These are phyloP conservation scores for Fusarium neocosmosporiellum DNA, from an alignment of 2,329 filamentous ascomycete species.

Conservation along the genomic window DNA sequence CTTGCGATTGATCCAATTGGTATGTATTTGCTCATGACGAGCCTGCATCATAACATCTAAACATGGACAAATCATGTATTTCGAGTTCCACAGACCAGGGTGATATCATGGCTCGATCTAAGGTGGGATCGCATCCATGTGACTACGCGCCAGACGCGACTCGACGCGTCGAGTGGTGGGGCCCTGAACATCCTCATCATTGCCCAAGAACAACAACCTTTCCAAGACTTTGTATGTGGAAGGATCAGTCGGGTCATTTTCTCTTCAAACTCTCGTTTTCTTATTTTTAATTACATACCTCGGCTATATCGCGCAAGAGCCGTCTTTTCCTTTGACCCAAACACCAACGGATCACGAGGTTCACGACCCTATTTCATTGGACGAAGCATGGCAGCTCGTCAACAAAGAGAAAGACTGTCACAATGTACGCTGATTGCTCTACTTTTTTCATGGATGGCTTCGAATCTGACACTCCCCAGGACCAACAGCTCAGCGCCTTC, in stretches of 20 bases:
- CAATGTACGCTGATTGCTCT: slow-evolving; percentile 4
- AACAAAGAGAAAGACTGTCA: background rate
- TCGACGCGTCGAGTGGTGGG: slow-evolving; percentile 32
- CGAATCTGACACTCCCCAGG: slow-evolving; percentile 37
- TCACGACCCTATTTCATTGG: background rate
- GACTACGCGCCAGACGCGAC: slow-evolving; percentile 33
- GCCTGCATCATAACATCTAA: background rate
- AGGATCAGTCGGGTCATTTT: background rate
- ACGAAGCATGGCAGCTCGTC: slow-evolving; percentile 17
- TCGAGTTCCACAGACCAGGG: background rate
- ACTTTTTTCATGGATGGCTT: accelerated
- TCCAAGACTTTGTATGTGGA: background rate
- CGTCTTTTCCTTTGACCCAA: background rate
- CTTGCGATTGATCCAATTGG: background rate
- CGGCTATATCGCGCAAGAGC: background rate
- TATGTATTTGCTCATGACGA: background rate
- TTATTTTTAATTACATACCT: background rate
- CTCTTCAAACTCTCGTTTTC: background rate
- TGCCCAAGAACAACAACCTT: background rate
- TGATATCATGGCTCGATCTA: slow-evolving; percentile 30
- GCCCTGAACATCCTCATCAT: slow-evolving; percentile 3
- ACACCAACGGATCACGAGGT: background rate
- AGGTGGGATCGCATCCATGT: slow-evolving; percentile 16
- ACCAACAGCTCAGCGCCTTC: slow-evolving; percentile 44
- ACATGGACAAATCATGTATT: background rate